Conservation (phyloP, 2,329 filamentous ascomycete genomes). For the Alternaria angustiovoidea region DNA sequence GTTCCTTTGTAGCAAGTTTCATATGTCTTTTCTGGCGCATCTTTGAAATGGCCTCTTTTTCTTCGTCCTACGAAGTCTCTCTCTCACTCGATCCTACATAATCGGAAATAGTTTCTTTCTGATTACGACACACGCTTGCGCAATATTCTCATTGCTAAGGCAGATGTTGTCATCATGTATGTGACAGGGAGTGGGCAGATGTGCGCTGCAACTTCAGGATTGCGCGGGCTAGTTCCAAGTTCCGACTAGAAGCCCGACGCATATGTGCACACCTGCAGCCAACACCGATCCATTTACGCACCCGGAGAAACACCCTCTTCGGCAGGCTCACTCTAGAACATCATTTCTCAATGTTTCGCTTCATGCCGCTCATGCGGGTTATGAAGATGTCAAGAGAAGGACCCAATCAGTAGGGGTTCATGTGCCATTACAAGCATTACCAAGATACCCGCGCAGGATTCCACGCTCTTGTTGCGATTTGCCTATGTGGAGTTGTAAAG, state of each 20-base stretch:
- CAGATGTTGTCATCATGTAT: neutral
- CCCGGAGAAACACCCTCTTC: neutral
- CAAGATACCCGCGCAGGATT: neutral
- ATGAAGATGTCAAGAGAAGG: conserved; percentile 11
- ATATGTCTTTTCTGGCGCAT: neutral
- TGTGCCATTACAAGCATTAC: neutral
- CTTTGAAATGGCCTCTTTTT: neutral
- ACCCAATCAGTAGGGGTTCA: neutral
- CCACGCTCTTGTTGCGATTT: neutral
- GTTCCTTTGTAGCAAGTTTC: neutral
- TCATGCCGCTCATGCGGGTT: neutral
- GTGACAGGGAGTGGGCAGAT: neutral
- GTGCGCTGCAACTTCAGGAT: conserved; percentile 11
- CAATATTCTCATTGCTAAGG: neutral
- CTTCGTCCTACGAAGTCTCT: neutral
- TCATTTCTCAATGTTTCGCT: neutral
- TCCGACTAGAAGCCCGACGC: conserved; percentile 6
- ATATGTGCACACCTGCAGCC: neutral
- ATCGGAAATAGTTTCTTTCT: neutral
- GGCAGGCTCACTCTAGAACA: neutral
- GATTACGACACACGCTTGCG: neutral
- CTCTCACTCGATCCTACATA: neutral
- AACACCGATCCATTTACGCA: neutral
- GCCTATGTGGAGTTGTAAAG: neutral
- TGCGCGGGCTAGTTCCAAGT: conserved; percentile 1